Conservation (phyloP, 2,329 filamentous ascomycete species). For the Teratosphaeria destructans region DNA sequence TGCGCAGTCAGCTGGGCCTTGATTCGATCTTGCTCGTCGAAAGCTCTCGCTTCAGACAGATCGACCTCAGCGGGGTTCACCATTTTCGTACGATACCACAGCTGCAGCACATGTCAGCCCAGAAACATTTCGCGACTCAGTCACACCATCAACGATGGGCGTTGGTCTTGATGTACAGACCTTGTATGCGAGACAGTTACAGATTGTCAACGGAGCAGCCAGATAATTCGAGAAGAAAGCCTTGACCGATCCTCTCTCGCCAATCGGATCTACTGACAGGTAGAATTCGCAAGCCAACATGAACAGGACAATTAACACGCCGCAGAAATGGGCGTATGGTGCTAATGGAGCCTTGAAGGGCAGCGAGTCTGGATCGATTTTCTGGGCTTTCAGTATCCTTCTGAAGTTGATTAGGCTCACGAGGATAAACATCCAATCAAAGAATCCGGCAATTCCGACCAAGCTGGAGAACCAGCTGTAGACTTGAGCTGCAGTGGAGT, state of each 20-base stretch:
- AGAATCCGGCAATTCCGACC: background rate
- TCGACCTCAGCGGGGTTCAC: constrained; percentile 9
- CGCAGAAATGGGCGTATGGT: constrained; percentile 19
- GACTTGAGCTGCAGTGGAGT: background rate
- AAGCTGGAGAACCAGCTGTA: background rate
- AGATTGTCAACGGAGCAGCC: constrained; percentile 22
- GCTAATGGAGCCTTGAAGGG: constrained; percentile 20
- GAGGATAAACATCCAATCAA: background rate
- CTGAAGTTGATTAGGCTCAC: constrained; percentile 21
- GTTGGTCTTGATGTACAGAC: too few species aligned
- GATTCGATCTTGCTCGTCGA: constrained; percentile 7
- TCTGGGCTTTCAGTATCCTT: constrained; percentile 19
- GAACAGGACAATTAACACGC: constrained; percentile 19
- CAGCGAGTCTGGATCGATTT: constrained; percentile 14
- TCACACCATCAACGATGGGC: too few species aligned
- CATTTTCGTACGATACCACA: constrained; percentile 9
- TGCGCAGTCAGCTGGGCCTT: background rate
- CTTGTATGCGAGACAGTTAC: constrained; percentile 19
- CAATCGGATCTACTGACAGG: constrained; percentile 23
- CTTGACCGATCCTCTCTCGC: constrained; percentile 20
- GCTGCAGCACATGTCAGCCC: background rate
- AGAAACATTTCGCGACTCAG: too few species aligned
- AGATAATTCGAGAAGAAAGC: constrained; percentile 26
- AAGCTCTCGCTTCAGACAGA: constrained; percentile 8
- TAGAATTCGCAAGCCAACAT: constrained; percentile 26